Base-by-base conservation (phyloP, 805 yeast species). In the Candida nonsorbophila region DNA sequence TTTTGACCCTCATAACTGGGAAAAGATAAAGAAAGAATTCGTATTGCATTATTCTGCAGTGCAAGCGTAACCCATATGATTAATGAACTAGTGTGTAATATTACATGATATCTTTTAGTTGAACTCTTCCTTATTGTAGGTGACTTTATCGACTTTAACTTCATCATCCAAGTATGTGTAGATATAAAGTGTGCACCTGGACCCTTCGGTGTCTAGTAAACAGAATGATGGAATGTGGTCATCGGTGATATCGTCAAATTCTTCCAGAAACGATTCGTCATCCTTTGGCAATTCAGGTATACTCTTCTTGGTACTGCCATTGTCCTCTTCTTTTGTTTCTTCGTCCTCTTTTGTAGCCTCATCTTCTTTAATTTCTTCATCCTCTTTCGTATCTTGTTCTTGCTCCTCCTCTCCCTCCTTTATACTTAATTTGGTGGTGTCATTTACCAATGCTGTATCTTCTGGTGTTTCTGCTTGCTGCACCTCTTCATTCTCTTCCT, bases 1-100 rank as follows among this genome's bases (percentile, higher is more conserved):
- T 55, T 92, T 92, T 53, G 97, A 92, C 49, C 97, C 97, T 4
- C 84, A 80, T 42, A 77, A 84, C 37, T 92, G 99, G 99, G 95
- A 86, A 47, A 85, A 84, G 56, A 87, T 90, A 40, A 86, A 84
- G 36, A 74, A 74, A 55, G 77, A 72, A 46, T 71, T 74, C 52
- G 73, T 72, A 14, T 62, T 74, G 46, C 74, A 71, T 41, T 74
- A 74, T 44, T 52, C 59, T 11, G 42, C 55, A 6, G 59, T 53
- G 4, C 59, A 53, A 36, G 53, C 59, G 15, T 53, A 34, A 38
- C 12, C 14, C 26, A 20, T 23, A 14, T 33, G 22, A 6, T 13
- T 14, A 15, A 16, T 19, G 12, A 20, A 17, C 20, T 23, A 16
- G 20, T 19, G 12, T 17, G 12, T 25, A 32, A 30, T 34, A 30